These are phyloP conservation scores for Alternaria tenuissima DNA, from an alignment of 2,329 filamentous ascomycete species.

Conservation along the genomic window DNA sequence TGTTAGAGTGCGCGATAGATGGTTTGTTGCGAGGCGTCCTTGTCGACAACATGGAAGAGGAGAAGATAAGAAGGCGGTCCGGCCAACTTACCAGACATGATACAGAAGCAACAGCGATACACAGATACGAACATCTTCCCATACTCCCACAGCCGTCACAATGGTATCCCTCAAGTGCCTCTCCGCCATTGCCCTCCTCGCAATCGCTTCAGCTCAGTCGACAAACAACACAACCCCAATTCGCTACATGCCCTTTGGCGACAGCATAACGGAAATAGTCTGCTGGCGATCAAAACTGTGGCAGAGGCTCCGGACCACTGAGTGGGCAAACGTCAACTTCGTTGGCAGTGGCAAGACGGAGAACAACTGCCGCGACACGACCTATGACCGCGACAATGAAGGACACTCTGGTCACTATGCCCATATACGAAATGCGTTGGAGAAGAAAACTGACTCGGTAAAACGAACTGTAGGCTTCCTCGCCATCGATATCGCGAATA, in stretches of 20 bases:
- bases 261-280: conserved; percentile 56
- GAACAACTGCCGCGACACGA: conserved; percentile 48
- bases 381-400: conserved; percentile 57
- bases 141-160: neutral
- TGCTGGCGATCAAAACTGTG: conserved; percentile 57
- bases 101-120: neutral
- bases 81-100: no score
- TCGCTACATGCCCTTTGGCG: conserved; percentile 56
- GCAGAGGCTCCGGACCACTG: conserved; percentile 52
- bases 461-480: conserved; percentile 43
- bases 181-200: conserved; percentile 17
- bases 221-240: conserved; percentile 30
- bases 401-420: conserved; percentile 49
- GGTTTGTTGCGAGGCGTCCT: neutral
- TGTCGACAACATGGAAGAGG: neutral
- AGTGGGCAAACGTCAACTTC: conserved; percentile 51
- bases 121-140: neutral
- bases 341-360: conserved; percentile 46
- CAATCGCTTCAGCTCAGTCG: conserved; percentile 21
- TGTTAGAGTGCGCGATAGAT: neutral
- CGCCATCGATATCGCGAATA: conserved; percentile 56
- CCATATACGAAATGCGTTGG: neutral
- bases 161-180: conserved; percentile 36
- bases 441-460: neutral
- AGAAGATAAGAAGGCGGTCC: neutral